These are phyloP conservation scores for Mrakia hoshinonis DNA, from an alignment of 768 basidiomycete species.

Conservation along the genomic window DNA sequence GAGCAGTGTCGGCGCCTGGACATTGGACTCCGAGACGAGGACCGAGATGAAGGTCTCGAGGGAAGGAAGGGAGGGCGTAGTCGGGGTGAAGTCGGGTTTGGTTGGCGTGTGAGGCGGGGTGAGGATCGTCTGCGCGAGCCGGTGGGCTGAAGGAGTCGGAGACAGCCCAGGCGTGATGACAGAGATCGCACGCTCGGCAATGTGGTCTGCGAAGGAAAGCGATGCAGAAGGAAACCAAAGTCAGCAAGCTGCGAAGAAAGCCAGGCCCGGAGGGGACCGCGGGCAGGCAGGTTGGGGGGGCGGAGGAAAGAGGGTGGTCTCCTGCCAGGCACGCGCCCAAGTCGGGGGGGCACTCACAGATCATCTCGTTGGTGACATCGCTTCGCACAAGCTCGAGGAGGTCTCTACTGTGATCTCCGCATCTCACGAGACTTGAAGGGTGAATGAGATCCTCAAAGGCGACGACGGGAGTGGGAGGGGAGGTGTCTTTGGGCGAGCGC, in stretches of 20 bases:
- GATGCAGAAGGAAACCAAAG: neutral
- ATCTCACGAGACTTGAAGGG: constrained; percentile 73
- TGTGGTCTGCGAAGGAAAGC: constrained; percentile 45
- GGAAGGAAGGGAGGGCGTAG: constrained; percentile 47
- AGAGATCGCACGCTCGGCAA: constrained; percentile 66
- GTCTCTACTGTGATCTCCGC: constrained; percentile 64
- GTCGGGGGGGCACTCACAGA: constrained; percentile 44
- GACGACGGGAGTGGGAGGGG: neutral
- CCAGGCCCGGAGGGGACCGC: neutral
- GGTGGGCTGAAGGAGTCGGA: neutral
- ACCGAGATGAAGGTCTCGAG: constrained; percentile 76
- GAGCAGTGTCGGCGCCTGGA: constrained; percentile 60
- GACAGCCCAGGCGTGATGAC: constrained; percentile 50
- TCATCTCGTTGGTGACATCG: constrained; percentile 74
- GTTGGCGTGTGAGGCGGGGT: constrained; percentile 61
- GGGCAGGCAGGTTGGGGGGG: neutral
- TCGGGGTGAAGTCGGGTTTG: constrained; percentile 39
- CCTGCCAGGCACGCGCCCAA: too few relatives aligned
- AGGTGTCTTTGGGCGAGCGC: neutral
- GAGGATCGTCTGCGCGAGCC: constrained; percentile 41
- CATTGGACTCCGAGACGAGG: constrained; percentile 66
- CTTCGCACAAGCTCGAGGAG: constrained; percentile 69
- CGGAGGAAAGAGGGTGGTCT: neutral
- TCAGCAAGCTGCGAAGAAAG: neutral
- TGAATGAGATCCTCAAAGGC: constrained; percentile 32